Evolutionary conservation across 1,139 yeast genomes (phyloP), one percentile per base, ranked within the genome.

Genomic region (Taphrina pruni): DNA sequence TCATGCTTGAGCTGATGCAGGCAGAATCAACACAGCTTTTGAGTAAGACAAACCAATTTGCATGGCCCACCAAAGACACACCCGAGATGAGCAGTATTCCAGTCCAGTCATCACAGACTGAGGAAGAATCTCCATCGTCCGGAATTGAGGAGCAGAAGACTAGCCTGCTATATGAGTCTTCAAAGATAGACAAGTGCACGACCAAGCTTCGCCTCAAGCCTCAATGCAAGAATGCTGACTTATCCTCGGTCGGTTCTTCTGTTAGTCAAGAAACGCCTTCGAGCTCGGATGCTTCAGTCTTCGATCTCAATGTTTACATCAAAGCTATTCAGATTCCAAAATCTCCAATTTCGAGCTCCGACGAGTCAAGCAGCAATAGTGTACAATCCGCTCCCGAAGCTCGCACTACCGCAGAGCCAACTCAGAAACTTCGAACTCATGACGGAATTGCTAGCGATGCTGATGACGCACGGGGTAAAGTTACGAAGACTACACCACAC

Each of bases 1-100:
- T 21, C 36, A 20, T 50, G 54, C 54, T 20, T 9, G n/a, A 50
- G 54, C 54, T 50, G 36, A 50, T 50, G 54, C 35, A 21, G 21
- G 54, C 32, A 11, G 54, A 50, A 50, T 32, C 54, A 21, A n/a
- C 12, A 21, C 54, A 26, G 11, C 54, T 50, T n/a, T 6, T 39
- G 7, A 39, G 43, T 14, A 39, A 6, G 43, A 11, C 43, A 14
- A 39, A 39, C 2, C 43, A 39, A 11, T 6, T 14, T 39, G 43
- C 5, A 14, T 39, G 43, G 43, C 43, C 43, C 14, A 11, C 43
- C 43, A 39, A 39, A 6, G 43, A 26, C 32, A 26, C 32, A 26
- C 32, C 32, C 32, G 32, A 26, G 32, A 4, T 26, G 32, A 26
- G 32, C 2, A 26, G 4, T 2, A 4, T 26, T 26, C 4, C 32